Evolutionary conservation across 257 asterid species (phyloP), one percentile per base, ranked within the genome.

Genomic region (Ilex asprella): DNA sequence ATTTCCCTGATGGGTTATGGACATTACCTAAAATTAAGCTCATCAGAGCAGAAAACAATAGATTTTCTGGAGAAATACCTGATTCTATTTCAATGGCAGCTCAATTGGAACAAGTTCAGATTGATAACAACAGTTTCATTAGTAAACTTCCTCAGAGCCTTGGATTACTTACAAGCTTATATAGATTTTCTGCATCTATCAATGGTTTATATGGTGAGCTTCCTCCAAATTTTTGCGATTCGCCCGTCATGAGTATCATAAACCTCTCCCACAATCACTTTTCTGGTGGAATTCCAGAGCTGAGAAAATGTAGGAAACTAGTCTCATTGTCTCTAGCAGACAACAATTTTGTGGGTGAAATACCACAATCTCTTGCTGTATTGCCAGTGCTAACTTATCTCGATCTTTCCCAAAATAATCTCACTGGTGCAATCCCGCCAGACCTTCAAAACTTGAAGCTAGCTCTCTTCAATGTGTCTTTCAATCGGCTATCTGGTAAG

Each of bases 31-130:
- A 60, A 29, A 60, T 89, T 31, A 86, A 79, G 77, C 86, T 84
- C 61, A 81, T 89, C 53, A 81, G 90, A 83, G 97, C 78, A 27
- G 97, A 86, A 78, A 84, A 87, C 86, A 89, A 89, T 69, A 54
- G 66, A 35, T 89, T 89, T 68, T 78, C 73, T 51, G 97, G 97
- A 53, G 88, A 65, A 63, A 87, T 89, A 64, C 97, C 90, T 3
- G 85, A 87, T 72, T 82, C 86, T 35, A 75, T 86, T 65, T 84
- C 95, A 10, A 69, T 72, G 43, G 94, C 95, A 70, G 66, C 77
- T 74, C 86, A 78, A 62, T 58, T 89, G 30, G 97, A 89, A 82
- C 95, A 89, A 77, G 94, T 89, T 66, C 94, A 86, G 81, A 86
- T 89, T 74, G 95, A 89, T 73, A 83, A 85, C 77, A 89, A 86